A percentile compares a stretch with the other conserved stretches of the same genome.
Evolutionary conservation across 2,329 filamentous ascomycete species (phyloP).

Genomic region (Hyphodiscus sp.): DNA sequence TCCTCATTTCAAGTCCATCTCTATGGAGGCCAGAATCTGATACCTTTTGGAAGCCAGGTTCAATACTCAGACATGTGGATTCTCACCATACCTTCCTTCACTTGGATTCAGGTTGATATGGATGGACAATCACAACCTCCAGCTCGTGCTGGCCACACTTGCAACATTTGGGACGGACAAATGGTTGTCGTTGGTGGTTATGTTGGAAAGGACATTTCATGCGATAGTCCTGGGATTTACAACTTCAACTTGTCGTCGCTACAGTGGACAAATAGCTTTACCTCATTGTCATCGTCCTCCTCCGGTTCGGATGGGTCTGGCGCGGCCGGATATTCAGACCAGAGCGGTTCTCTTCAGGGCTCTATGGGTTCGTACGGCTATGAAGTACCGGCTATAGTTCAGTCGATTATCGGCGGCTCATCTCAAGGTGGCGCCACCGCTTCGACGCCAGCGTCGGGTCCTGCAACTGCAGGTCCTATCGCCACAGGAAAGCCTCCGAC

Average conservation of each 20-base stretch:
- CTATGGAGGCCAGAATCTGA: conserved; percentile 69
- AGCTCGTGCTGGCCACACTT: conserved; percentile 61
- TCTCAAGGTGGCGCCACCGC: conserved; percentile 57
- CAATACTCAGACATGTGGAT: conserved; percentile 72
- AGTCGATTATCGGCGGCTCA: conserved; percentile 55
- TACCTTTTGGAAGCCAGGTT: conserved; percentile 49
- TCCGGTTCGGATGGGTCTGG: conserved; percentile 30
- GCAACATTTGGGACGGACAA: conserved; percentile 63
- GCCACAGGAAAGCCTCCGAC: conserved; percentile 63
- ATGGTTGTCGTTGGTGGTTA: conserved; percentile 68
- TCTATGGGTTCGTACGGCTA: conserved; percentile 49
- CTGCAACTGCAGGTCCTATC: conserved; percentile 61
- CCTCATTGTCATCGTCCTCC: conserved; percentile 32
- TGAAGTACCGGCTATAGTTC: conserved; percentile 55
- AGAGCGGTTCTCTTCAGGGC: conserved; percentile 38
- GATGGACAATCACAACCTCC: conserved; percentile 47
- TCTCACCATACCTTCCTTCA: conserved; percentile 64
- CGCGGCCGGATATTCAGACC: background rate
- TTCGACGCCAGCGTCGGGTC: conserved; percentile 54
- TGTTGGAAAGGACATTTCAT: conserved; percentile 51
- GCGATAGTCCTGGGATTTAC: conserved; percentile 64
- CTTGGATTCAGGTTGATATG: conserved; percentile 61
- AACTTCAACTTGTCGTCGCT: conserved; percentile 65
- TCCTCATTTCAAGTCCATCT: conserved; percentile 73
- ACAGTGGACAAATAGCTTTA: conserved; percentile 57